A percentile compares a stretch with the other conserved stretches of the same genome.
Conservation (phyloP, 768 basidiomycete genomes). For the Mycena pura region DNA sequence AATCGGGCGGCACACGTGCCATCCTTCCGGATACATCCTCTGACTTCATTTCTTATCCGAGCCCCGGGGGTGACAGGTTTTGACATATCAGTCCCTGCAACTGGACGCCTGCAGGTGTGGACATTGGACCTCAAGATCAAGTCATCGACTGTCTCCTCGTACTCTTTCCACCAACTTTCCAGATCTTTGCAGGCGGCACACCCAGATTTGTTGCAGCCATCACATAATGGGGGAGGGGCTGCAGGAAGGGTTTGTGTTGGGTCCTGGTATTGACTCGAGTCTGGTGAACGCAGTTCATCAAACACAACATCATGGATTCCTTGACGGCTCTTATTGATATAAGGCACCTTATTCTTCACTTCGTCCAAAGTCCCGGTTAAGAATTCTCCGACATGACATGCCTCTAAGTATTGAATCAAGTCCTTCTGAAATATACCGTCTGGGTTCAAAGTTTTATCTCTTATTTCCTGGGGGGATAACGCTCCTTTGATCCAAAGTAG, state of each 20-base stretch:
- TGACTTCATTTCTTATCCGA: slow-evolving; percentile 17
- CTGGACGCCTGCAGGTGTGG: slow-evolving; percentile 31
- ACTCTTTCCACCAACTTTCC: slow-evolving; percentile 23
- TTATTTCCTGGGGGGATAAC: slow-evolving; percentile 38
- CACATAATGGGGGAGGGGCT: slow-evolving; percentile 23
- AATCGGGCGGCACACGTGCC: slow-evolving; percentile 42
- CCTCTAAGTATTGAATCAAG: slow-evolving; percentile 42
- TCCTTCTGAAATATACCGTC: slow-evolving; percentile 33
- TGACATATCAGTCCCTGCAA: slow-evolving; percentile 16
- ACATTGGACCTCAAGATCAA: slow-evolving; percentile 37
- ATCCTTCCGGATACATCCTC: slow-evolving; percentile 36
- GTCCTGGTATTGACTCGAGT: slow-evolving; percentile 20
- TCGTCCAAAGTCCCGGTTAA: slow-evolving; percentile 28
- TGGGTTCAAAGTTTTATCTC: slow-evolving; percentile 30
- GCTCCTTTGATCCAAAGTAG: slow-evolving; percentile 41
- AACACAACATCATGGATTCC: not conserved
- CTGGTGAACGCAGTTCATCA: not conserved
- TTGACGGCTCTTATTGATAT: not conserved
- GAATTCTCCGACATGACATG: slow-evolving; percentile 39
- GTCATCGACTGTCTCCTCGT: slow-evolving; percentile 34
- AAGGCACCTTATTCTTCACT: slow-evolving; percentile 4
- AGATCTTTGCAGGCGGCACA: slow-evolving; percentile 30
- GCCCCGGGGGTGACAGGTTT: slow-evolving; percentile 3
- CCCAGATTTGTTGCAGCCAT: slow-evolving; percentile 5
- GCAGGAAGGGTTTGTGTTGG: slow-evolving; percentile 32